phyloP scores from a whole-genome alignment of 495 filamentous ascomycete species.

The Hypoxylon subgilvum region DNA sequence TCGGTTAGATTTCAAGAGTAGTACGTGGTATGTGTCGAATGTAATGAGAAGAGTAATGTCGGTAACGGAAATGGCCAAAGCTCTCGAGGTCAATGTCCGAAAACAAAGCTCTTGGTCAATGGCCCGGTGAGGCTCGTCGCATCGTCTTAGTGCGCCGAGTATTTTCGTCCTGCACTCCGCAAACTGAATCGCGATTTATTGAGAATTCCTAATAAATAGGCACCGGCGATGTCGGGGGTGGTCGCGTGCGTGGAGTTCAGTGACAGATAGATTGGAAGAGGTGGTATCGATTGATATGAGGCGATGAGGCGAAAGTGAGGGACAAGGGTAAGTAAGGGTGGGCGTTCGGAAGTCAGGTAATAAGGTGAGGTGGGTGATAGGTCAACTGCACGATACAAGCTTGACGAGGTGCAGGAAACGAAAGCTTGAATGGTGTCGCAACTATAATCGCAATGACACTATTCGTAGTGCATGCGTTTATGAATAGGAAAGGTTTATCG shows the following conservation, averaged over 20 bases:
- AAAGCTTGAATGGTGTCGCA: constrained; percentile 3
- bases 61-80: constrained; percentile 1
- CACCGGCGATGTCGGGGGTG: background rate
- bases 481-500: background rate
- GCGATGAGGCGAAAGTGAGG: background rate
- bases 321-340: background rate
- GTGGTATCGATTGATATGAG: background rate
- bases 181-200: background rate
- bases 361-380: background rate
- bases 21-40: background rate
- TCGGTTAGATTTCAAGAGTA: background rate
- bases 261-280: background rate
- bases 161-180: constrained; percentile 18
- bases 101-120: constrained; percentile 29
- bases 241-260: background rate
- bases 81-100: constrained; percentile 28
- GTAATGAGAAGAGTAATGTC: background rate
- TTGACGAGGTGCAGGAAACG: background rate
- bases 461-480: background rate
- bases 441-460: background rate
- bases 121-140: constrained; percentile 20
- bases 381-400: background rate
- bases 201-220: background rate
- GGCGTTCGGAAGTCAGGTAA: constrained; percentile 13
- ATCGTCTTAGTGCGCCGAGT: constrained; percentile 12